phyloP scores from a whole-genome alignment of 2,329 filamentous ascomycete genomes.

The Chaetoscypha palmicola region DNA sequence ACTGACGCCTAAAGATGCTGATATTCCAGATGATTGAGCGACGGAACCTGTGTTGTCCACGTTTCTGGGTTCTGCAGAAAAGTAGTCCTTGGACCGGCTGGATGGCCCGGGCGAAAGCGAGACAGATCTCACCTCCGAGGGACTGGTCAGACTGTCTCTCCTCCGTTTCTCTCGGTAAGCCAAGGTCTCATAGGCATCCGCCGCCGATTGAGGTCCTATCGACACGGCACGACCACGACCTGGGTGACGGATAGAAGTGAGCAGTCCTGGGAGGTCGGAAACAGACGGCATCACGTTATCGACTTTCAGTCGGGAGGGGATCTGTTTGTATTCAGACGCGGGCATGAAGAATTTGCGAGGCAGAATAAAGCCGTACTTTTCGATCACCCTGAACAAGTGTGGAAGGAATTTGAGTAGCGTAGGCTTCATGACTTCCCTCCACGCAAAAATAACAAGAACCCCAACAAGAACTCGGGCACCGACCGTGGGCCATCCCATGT shows the following conservation, averaged over 20 bases:
- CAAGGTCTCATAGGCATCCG: constrained; percentile 91
- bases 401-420: constrained; percentile 69
- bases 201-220: constrained; percentile 88
- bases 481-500: constrained; percentile 59
- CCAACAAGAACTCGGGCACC: constrained; percentile 67
- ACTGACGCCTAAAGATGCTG: constrained; percentile 34
- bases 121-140: constrained; percentile 8
- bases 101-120: constrained; percentile 11
- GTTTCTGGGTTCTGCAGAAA: constrained; percentile 4
- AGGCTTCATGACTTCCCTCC: constrained; percentile 87
- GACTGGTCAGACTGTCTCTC: constrained; percentile 44
- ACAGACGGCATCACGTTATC: constrained; percentile 88
- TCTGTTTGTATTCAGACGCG: constrained; percentile 82
- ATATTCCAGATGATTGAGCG: constrained; percentile 37
- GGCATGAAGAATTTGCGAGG: constrained; percentile 87
- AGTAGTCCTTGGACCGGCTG: constrained; percentile 14
- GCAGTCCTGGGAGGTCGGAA: constrained; percentile 76
- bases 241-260: constrained; percentile 75
- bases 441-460: constrained; percentile 76
- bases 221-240: constrained; percentile 74
- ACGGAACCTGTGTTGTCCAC: constrained; percentile 21
- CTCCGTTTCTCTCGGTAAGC: constrained; percentile 75
- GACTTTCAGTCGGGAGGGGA: constrained; percentile 64
- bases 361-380: constrained; percentile 69
- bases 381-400: constrained; percentile 79